Base-by-base conservation (phyloP, 352 stramenopile genomes). In the Globisporangium perplexum region DNA sequence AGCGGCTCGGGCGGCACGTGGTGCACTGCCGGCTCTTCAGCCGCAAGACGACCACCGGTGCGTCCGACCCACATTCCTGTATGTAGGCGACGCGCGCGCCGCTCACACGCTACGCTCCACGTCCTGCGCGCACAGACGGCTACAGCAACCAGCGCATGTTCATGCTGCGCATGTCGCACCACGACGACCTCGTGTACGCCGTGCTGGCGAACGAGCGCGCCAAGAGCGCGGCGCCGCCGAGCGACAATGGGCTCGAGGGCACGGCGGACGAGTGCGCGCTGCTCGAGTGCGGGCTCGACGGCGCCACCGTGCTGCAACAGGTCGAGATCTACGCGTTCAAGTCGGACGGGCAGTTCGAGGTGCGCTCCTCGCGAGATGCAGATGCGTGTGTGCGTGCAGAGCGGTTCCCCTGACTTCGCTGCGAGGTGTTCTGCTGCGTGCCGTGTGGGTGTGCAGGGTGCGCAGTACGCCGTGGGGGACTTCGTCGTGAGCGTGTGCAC, bases 241-340 rank as follows among this genome's bases (percentile, higher is more conserved):
- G 77, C 49, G 80, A 91, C 60, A 92, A 90, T 50, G 83, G 81
- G 31, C 57, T 92, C 28, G 83, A 94, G 30, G 74, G 77, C 22
- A 51, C 68, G n/a, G 69, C 74, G 36, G 83, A 92, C 42, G 79
- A 92, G 57, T 90, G 77, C 54, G 82, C 75, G 31, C 65, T 94
- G 57, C 74, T 94, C 20, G 83, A 94, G 59, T 94, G 82, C 47
- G 83, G 83, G 0, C 68, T 94, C 39, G 83, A 94, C 33, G 83
- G 83, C 47, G 83, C 83, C 30, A 92, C 85, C 43, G 92, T 94
- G 53, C 63, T 94, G 38, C 83, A 94, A 63, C 83, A 94, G 49
- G 81, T 92, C 46, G 83, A 94, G 65, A 94, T 94, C 62, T 94
- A 94, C 63, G 77, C 83, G 23, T 89, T 89, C 68, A 94, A 94